Percentiles rank a stretch among this genome's conserved stretches.
phyloP scores from a whole-genome alignment of 768 basidiomycete species.

The Auricularia sp. region DNA sequence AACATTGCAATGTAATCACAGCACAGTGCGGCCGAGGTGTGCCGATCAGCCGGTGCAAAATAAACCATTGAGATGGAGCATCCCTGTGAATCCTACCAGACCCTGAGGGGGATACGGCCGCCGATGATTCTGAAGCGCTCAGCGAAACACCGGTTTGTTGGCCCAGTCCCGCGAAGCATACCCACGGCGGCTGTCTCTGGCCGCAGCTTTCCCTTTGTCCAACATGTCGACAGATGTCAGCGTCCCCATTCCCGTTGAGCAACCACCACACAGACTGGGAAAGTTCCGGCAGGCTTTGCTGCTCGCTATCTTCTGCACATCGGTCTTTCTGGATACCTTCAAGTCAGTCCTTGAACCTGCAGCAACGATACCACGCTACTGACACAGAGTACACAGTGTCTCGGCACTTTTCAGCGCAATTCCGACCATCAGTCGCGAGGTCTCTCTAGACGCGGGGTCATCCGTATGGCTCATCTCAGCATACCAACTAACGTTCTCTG shows the following conservation, averaged over 20 bases:
- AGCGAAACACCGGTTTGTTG: too few relatives aligned
- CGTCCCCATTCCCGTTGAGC: background rate
- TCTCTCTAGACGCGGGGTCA: slow-evolving; percentile 9
- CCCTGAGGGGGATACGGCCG: too few relatives aligned
- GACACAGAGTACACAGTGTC: background rate
- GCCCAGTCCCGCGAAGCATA: background rate
- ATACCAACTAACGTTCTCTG: slow-evolving; percentile 34
- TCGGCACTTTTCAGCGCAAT: background rate
- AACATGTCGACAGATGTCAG: background rate
- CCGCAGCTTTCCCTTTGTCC: background rate
- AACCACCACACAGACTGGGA: background rate
- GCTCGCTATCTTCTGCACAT: background rate
- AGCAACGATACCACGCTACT: background rate
- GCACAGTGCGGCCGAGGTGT: too few relatives aligned
- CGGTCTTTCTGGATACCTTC: background rate
- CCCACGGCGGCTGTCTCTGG: background rate
- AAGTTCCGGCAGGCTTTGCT: background rate
- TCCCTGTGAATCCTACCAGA: too few relatives aligned
- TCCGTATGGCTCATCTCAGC: slow-evolving; percentile 35
- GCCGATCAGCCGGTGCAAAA: too few relatives aligned
- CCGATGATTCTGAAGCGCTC: too few relatives aligned
- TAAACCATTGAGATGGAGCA: too few relatives aligned
- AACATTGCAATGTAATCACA: too few relatives aligned
- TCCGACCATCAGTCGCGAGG: background rate
- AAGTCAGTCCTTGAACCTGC: background rate